Percentiles rank a stretch among this genome's conserved stretches.
Conservation (phyloP, 228 moss, liverwort and hornwort genomes). For the Sphagnum magellanicum region DNA sequence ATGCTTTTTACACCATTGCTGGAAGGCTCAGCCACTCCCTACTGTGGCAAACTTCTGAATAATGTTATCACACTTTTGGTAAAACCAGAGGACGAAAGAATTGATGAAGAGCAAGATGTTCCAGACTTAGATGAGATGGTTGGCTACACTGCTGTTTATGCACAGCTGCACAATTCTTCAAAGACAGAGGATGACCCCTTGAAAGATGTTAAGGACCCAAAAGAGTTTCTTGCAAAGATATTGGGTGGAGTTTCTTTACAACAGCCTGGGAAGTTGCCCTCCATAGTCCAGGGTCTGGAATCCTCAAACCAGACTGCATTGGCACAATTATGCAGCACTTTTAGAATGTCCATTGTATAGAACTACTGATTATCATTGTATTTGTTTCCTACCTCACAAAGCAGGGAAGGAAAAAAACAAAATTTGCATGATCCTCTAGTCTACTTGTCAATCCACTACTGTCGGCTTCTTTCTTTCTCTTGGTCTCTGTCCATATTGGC, state of each 20-base stretch:
- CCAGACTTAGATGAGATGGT: conserved; percentile 97
- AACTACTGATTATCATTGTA: neutral
- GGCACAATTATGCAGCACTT: conserved; percentile 58
- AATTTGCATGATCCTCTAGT: too few species aligned
- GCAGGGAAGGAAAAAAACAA: too few species aligned
- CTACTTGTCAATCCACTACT: too few species aligned
- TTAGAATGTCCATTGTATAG: conserved; percentile 43
- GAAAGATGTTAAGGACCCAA: conserved; percentile 65
- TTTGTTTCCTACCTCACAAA: neutral
- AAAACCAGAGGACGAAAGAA: conserved; percentile 86
- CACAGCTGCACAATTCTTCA: conserved; percentile 83
- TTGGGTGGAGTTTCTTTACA: conserved; percentile 58
- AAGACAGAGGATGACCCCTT: conserved; percentile 94
- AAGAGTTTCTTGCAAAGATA: conserved; percentile 67
- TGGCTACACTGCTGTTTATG: conserved; percentile 78
- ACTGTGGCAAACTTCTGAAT: conserved; percentile 68
- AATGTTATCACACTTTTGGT: conserved; percentile 80
- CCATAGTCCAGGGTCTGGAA: conserved; percentile 59
- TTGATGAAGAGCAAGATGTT: conserved; percentile 83
- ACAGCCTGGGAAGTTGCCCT: conserved; percentile 55
- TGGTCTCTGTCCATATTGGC: too few species aligned
- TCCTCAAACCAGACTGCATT: conserved; percentile 62
- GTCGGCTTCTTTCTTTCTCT: too few species aligned
- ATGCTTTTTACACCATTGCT: conserved; percentile 64
- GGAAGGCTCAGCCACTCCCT: conserved; percentile 37